Evolutionary conservation across 257 asterid species (phyloP), one percentile per base, ranked within the genome.

Genomic region (Jaltomata sinuosa): DNA sequence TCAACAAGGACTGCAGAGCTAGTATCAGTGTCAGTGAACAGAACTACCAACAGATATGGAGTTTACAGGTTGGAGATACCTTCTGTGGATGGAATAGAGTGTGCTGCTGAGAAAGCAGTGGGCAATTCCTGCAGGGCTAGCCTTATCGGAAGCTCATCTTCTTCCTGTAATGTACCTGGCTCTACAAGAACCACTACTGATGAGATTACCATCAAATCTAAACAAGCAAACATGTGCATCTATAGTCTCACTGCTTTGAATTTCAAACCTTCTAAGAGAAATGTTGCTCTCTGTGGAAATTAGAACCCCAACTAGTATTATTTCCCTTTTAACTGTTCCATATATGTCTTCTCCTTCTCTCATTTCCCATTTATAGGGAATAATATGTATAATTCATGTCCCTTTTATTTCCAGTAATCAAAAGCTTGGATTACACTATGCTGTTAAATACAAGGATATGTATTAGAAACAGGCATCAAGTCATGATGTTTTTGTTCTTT

Each of bases 41-140:
- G 99, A 83, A 96, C 94, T 8, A 96, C 98, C 27, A 93, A 96
- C 68, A 92, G 86, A 85, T 61, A 91, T 81, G 98, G 99, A 54
- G 91, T 96, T 29, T 96, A 96, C 96, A 90, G 86, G 89, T 57
- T 96, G 87, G 90, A 92, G 84, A 91, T 95, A 40, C 96, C 98
- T 10, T 89, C 95, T 27, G 97, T 93, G 12, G 97, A 95, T 87
- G 98, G 98, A 14, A 92, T 96, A 50, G 90, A 96, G 83, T 96
- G 99, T 84, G 97, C 98, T n/a, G 86, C 88, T 67, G 99, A 96
- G 72, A 93, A 91, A 64, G 94, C 88, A 21, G 50, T 95, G 2
- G 97, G 93, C n/a, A 92, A 86, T 85, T 85, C 90, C 2, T 95
- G 98, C 83, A 86, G 89, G 45, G 97, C 98, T 1, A 90, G 85